Percentiles rank a stretch among this genome's conserved stretches.
These are phyloP conservation scores for Athelia psychrophila DNA, from an alignment of 1,284 basidiomycete genomes.

Conservation along the genomic window DNA sequence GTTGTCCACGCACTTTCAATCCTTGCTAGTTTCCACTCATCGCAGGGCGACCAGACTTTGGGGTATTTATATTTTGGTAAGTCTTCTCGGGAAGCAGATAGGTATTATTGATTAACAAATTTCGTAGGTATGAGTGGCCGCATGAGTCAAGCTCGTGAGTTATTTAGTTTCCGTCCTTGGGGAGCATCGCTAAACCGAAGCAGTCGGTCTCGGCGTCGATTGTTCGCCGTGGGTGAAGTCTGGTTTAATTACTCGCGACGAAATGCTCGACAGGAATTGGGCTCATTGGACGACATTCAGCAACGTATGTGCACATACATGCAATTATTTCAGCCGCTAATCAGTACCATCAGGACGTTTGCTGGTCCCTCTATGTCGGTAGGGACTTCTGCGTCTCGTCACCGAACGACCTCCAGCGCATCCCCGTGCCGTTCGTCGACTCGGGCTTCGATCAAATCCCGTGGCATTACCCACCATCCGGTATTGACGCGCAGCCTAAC, in stretches of 20 bases:
- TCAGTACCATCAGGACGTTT: conserved; percentile 40
- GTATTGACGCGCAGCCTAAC: conserved; percentile 41
- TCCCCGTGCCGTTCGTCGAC: conserved; percentile 45
- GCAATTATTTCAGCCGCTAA: background rate
- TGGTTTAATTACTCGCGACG: conserved; percentile 44
- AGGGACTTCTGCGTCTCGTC: conserved; percentile 49
- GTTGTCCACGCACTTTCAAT: conserved; percentile 56
- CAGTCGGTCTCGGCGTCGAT: conserved; percentile 58
- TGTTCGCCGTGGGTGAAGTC: conserved; percentile 53
- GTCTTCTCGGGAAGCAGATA: conserved; percentile 10
- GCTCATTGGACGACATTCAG: conserved; percentile 52
- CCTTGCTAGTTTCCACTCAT: conserved; percentile 57
- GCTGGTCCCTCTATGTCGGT: conserved; percentile 58
- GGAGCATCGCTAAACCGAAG: background rate
- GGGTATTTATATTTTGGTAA: conserved; percentile 59
- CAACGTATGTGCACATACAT: conserved; percentile 29
- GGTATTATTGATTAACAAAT: background rate
- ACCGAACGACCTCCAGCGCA: conserved; percentile 29
- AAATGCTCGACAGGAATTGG: conserved; percentile 56
- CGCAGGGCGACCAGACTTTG: conserved; percentile 51
- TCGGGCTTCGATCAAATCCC: conserved; percentile 40
- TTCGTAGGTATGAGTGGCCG: conserved; percentile 47
- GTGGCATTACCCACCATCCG: conserved; percentile 39
- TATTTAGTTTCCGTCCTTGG: conserved; percentile 2
- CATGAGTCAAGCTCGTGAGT: conserved; percentile 23